Evolutionary conservation across 495 filamentous ascomycete genomes (phyloP), one percentile per base, ranked within the genome.

Genomic region (Penicillium canariense): DNA sequence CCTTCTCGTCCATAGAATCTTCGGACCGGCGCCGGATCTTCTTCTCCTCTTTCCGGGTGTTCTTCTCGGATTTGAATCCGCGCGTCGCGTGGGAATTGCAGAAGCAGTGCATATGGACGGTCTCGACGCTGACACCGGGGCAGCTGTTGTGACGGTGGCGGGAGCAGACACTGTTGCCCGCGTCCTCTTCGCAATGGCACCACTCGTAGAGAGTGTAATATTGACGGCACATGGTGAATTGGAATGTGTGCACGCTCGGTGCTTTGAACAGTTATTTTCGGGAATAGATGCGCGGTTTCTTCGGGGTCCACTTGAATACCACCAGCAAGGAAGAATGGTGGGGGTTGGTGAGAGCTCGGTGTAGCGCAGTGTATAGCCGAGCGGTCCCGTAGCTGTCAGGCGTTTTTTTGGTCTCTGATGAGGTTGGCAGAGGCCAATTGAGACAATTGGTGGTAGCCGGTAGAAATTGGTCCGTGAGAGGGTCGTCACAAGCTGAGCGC

Each of bases 101-200:
- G 62, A 72, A 78, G 32, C 72, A 75, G 25, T 78, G 71, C 73
- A 78, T 73, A 27, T 72, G 70, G 4, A 74, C 75, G 8, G 69
- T 73, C 39, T 78, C 69, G 25, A 73, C 51, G 28, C 61, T 67
- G 10, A 75, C 47, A 1, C 69, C 69, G 10, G 69, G 60, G 34
- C 73, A 78, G 48, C 48, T 63, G 44, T 66, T 63, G 45, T 62
- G 62, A 9, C 59, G 68, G 47, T 66, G 58, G 28, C 58, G 55
- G 22, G 68, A 48, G 55, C 72, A 73, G 18, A 66, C 39, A 32
- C 59, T 64, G 25, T 68, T 54, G 50, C 72, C 72, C 15, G 68
- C 68, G 23, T 73, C 68, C 59, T 72, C 67, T 61, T 76, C 69
- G 57, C 75, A 78, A 14, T 71, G 69, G 59, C 75, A 78, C 72